phyloP scores from a whole-genome alignment of 2,329 filamentous ascomycete genomes.

The Conoideocrella luteorostrata region DNA sequence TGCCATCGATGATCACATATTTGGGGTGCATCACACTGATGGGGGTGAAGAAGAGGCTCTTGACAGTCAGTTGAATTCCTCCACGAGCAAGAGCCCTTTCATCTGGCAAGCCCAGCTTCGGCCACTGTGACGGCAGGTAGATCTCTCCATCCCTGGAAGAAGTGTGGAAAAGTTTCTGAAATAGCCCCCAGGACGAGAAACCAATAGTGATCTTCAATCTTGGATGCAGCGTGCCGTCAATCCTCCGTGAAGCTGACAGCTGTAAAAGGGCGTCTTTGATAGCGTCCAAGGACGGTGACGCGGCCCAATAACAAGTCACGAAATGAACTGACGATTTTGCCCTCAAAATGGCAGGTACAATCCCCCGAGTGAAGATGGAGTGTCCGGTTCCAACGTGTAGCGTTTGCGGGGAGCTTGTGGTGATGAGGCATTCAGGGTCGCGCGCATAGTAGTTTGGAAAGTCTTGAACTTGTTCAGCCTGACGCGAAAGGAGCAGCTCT shows the following conservation, averaged over 20 bases:
- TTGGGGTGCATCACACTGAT: conserved; percentile 88
- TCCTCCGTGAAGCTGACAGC: conserved; percentile 44
- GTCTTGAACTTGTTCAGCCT: conserved; percentile 30
- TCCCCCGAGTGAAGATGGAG: conserved; percentile 45
- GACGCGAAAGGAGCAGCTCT: conserved; percentile 23
- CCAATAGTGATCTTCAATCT: conserved; percentile 61
- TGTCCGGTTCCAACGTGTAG: conserved; percentile 54
- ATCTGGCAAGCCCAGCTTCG: conserved; percentile 57
- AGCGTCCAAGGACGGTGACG: conserved; percentile 52
- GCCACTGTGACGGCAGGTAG: conserved; percentile 57
- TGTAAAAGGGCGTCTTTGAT: conserved; percentile 51
- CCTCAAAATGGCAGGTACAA: conserved; percentile 55
- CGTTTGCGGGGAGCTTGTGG: conserved; percentile 37
- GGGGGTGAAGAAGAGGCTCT: conserved; percentile 72
- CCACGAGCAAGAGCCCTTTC: conserved; percentile 42
- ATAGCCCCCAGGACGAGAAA: conserved; percentile 65
- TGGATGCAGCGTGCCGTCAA: conserved; percentile 15
- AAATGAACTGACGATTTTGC: conserved; percentile 63
- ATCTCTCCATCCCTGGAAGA: conserved; percentile 53
- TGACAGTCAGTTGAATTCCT: conserved; percentile 63
- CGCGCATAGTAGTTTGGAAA: conserved; percentile 43
- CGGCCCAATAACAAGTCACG: conserved; percentile 78
- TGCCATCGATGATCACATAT: conserved; percentile 67
- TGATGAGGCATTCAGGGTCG: conserved; percentile 40
- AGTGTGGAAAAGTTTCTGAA: conserved; percentile 71